These are phyloP conservation scores for Tylopilus intermedius DNA, from an alignment of 768 basidiomycete genomes.

Conservation along the genomic window DNA sequence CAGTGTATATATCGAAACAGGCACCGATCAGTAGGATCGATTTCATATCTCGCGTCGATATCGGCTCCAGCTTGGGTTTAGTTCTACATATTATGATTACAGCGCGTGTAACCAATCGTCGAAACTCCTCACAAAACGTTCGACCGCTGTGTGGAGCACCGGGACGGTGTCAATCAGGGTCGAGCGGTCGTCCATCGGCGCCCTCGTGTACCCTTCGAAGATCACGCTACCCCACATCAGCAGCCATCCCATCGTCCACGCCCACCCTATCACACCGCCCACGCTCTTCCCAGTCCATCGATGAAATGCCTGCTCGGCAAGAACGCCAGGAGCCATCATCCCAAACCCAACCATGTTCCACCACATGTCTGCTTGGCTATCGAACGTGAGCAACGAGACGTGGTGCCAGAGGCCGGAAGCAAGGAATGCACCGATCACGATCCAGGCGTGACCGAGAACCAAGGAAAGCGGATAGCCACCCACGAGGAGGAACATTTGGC, in stretches of 20 bases:
- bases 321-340: constrained; percentile 2
- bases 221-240: background rate
- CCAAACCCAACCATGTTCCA: background rate
- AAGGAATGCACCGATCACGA: background rate
- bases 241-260: constrained; percentile 2
- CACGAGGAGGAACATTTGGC: background rate
- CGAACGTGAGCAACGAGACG: background rate
- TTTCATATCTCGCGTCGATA: background rate
- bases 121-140: background rate
- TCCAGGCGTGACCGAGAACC: background rate
- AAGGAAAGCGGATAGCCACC: background rate
- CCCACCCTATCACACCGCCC: background rate
- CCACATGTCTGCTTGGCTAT: background rate
- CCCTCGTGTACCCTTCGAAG: background rate
- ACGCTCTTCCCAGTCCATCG: background rate
- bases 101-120: background rate
- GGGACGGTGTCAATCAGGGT: background rate
- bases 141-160: background rate
- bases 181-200: constrained; percentile 1
- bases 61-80: background rate
- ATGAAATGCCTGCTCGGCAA: background rate
- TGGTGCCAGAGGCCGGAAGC: background rate
- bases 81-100: background rate
- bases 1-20: background rate
- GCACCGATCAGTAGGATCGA: background rate